phyloP scores from a whole-genome alignment of 2,329 filamentous ascomycete genomes.

The Sclerotinia spermophila region DNA sequence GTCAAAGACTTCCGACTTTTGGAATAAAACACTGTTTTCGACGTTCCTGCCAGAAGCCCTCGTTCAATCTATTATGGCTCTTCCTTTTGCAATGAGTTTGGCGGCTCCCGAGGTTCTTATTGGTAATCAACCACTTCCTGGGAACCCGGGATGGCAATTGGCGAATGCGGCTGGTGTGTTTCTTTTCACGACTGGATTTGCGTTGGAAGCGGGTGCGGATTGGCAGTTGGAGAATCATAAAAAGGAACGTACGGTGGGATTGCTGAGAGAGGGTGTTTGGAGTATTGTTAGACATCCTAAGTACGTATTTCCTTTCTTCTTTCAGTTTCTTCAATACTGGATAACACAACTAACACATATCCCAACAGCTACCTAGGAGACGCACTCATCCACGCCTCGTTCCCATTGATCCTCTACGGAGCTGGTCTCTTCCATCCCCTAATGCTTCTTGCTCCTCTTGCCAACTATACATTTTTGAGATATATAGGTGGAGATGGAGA shows the following conservation, averaged over 20 bases:
- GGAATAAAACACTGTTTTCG: conserved; percentile 19
- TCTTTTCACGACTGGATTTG: conserved; percentile 20
- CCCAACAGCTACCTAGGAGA: conserved; percentile 22
- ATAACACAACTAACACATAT: not conserved
- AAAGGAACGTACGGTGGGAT: not conserved
- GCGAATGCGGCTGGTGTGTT: conserved; percentile 17
- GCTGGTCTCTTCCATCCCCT: conserved; percentile 22
- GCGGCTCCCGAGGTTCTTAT: conserved; percentile 2
- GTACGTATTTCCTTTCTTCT: conserved; percentile 1
- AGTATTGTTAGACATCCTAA: conserved; percentile 24
- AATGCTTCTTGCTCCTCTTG: conserved; percentile 18
- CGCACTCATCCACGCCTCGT: conserved; percentile 21
- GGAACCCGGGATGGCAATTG: conserved; percentile 16
- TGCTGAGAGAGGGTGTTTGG: conserved; percentile 21
- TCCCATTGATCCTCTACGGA: conserved; percentile 21
- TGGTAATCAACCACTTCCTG: not conserved
- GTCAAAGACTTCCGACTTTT: conserved; percentile 11
- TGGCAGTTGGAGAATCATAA: conserved; percentile 18
- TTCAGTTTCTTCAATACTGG: not conserved
- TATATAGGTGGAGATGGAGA: conserved; percentile 19
- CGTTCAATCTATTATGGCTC: conserved; percentile 19
- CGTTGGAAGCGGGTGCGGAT: conserved; percentile 22
- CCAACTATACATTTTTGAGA: conserved; percentile 21
- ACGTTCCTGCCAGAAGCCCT: conserved; percentile 21
- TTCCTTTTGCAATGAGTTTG: conserved; percentile 20